Base-by-base conservation (phyloP, 176 grass and related monocot genomes). In the Lolium multiflorum region DNA sequence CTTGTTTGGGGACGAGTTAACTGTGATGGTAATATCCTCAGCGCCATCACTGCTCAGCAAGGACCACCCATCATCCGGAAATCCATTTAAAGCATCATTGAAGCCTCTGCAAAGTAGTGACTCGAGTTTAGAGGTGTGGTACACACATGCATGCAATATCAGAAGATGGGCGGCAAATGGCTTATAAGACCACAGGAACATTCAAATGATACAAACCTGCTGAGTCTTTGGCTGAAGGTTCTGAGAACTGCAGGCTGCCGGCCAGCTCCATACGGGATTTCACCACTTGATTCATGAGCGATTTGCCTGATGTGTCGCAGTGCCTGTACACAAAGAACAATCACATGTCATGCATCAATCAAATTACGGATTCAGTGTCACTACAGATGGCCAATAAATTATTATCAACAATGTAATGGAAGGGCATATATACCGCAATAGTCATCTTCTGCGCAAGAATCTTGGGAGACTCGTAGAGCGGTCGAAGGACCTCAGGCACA, bases 41-140 rank as follows among this genome's bases (percentile, higher is more conserved):
- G 87, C 60, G 1, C 97, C 97, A 54, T 99, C 97, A 61, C 80
- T 94, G 55, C 57, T 78, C 87, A 99, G 67, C 61, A 96, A 61
- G 43, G 94, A 94, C 97, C 97, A 99, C 9, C 97, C 97, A 88
- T 99, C 97, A 87, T 94, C 97, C 66, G 85, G 51, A 74, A 99
- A 99, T 66, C 97, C 97, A 24, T 90, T 97, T 41, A 99, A 89
- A 72, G 97, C 94, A 97, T 99, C 94, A 43, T 99, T 99, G 86
- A 99, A 99, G 26, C 97, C 97, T 80, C 97, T 99, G 78, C 83
- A 89, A 75, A 85, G 79, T 59, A n/a, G 11, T 88, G 54, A 60
- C 2, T 26, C 15, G 3, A 89, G 74, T 75, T 85, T 46, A 88
- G 81, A 57, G 8, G 6, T 41, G 17, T 8, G 1, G 10, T 77